phyloP scores from a whole-genome alignment of 2,329 filamentous ascomycete species.

The Penicillium nordicum region DNA sequence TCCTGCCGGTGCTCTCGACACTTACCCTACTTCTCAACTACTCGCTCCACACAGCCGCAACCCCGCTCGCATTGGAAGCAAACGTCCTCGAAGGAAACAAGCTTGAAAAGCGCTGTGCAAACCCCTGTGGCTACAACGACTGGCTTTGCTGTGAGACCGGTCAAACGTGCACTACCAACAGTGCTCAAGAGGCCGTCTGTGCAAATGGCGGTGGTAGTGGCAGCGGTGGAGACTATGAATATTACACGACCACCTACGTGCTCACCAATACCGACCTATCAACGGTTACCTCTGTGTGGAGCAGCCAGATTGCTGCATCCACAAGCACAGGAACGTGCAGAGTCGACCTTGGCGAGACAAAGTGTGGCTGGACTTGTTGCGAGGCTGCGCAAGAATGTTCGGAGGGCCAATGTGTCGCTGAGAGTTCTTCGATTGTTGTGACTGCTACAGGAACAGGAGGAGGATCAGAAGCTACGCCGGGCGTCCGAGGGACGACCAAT shows the following conservation, averaged over 20 bases:
- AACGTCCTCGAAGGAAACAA: slow-evolving; percentile 14
- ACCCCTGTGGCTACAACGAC: slow-evolving; percentile 51
- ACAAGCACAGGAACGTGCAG: slow-evolving; percentile 43
- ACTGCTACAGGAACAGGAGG: slow-evolving; percentile 29
- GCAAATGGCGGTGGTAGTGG: slow-evolving; percentile 24
- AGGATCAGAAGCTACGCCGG: slow-evolving; percentile 30
- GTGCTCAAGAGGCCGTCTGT: slow-evolving; percentile 50
- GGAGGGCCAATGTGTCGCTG: slow-evolving; percentile 40
- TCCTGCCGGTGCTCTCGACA: slow-evolving; percentile 27
- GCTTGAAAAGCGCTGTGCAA: slow-evolving; percentile 43
- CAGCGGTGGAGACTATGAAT: slow-evolving; percentile 45
- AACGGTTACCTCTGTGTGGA: slow-evolving; percentile 55
- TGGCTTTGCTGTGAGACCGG: slow-evolving; percentile 50
- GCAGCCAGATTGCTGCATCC: slow-evolving; percentile 35
- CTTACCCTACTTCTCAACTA: slow-evolving; percentile 27
- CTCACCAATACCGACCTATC: slow-evolving; percentile 51
- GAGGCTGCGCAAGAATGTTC: slow-evolving; percentile 44
- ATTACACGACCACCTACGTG: slow-evolving; percentile 56
- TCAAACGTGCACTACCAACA: slow-evolving; percentile 51
- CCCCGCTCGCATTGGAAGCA: slow-evolving; percentile 29
- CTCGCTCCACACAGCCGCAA: slow-evolving; percentile 26
- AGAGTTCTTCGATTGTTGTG: slow-evolving; percentile 40
- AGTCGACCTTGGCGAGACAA: slow-evolving; percentile 42
- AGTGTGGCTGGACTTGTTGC: slow-evolving; percentile 47
- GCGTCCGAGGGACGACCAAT: slow-evolving; percentile 46